phyloP scores from a whole-genome alignment of 176 grass and related monocot genomes.

The Hordeum marinum region DNA sequence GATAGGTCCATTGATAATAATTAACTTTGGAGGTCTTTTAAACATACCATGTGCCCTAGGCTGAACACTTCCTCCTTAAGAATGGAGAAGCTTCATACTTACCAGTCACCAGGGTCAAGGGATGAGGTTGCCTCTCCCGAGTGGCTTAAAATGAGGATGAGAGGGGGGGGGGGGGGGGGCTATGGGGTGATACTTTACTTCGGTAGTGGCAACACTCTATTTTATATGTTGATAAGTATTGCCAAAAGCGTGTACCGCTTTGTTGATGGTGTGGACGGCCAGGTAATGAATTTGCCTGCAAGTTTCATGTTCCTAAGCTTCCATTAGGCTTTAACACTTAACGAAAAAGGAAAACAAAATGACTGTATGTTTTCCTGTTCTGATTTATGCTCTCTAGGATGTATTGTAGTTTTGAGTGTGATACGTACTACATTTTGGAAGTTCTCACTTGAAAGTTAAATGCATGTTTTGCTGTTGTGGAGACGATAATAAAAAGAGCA shows the following conservation, averaged over 20 bases:
- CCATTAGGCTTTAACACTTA: not conserved
- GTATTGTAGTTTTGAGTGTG: not conserved
- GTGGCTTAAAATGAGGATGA: not conserved
- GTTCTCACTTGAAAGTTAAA: not conserved
- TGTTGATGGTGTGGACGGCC: not conserved
- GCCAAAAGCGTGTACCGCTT: not conserved
- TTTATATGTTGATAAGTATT: not conserved
- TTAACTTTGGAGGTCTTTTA: not conserved
- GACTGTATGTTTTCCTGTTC: not conserved
- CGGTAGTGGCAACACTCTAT: not conserved
- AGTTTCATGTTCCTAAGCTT: not conserved
- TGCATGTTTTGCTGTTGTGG: not conserved
- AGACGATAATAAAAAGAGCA: not conserved
- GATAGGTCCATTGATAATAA: not conserved
- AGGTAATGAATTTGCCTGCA: not conserved
- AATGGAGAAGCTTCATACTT: slow-evolving; percentile 15
- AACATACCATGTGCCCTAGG: slow-evolving; percentile 14
- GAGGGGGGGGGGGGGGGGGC: too few species aligned
- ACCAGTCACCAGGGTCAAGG: not conserved
- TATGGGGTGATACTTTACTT: not conserved
- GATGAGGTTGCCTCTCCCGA: not conserved
- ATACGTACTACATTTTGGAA: not conserved
- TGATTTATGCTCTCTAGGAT: not conserved
- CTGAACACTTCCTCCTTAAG: slow-evolving; percentile 26
- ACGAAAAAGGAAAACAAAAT: too few species aligned